Conservation (phyloP, 2,329 filamentous ascomycete genomes). For the Coniochaeta ligniaria region DNA sequence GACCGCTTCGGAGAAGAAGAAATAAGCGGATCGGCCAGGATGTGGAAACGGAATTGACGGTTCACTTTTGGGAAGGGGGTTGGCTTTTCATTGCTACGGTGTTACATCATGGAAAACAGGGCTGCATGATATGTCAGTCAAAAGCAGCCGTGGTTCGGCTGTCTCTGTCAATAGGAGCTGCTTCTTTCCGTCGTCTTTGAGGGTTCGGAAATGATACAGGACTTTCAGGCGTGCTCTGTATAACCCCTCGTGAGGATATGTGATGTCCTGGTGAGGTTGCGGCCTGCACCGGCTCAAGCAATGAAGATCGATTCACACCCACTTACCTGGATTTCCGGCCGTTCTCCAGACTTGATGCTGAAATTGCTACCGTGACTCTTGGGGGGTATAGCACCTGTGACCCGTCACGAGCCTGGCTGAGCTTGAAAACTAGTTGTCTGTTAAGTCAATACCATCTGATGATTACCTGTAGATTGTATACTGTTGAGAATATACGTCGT, state of each 20-base stretch:
- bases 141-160: conserved; percentile 27
- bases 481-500: neutral
- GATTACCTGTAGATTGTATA: neutral
- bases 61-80: conserved; percentile 6
- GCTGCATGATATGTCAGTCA: conserved; percentile 37
- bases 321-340: neutral
- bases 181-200: conserved; percentile 38
- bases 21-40: conserved; percentile 41
- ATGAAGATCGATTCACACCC: neutral
- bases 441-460: neutral
- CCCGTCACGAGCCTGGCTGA: neutral
- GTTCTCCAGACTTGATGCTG: neutral
- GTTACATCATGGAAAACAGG: conserved; percentile 39
- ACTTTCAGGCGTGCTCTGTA: conserved; percentile 17
- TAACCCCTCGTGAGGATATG: neutral
- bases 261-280: neutral
- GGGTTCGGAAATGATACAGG: conserved; percentile 35
- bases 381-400: too few species aligned
- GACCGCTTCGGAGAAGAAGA: conserved; percentile 65
- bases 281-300: conserved; percentile 6
- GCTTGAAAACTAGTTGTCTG: neutral
- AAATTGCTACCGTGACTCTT: neutral
- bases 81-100: conserved; percentile 43
- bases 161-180: conserved; percentile 14
- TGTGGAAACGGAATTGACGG: conserved; percentile 18